Evolutionary conservation across 2,329 filamentous ascomycete species (phyloP).

Genomic region (Botryotinia convoluta): DNA sequence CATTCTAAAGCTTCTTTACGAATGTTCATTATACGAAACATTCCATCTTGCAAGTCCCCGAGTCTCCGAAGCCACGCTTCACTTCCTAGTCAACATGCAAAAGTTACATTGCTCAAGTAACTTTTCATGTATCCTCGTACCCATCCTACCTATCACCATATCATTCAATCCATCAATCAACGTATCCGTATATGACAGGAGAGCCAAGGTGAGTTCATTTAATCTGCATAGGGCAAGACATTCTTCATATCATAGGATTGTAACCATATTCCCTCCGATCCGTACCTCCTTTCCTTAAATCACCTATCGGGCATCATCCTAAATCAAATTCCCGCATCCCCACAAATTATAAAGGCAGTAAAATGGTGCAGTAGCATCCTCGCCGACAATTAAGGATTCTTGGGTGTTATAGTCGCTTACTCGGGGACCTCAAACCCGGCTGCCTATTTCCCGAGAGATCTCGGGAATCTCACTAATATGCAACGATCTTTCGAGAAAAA

Average conservation of each 20-base stretch:
- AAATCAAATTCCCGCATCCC: conserved; percentile 1
- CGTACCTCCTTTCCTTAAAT: background rate
- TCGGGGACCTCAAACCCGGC: conserved; percentile 21
- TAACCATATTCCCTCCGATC: conserved; percentile 4
- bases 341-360: background rate
- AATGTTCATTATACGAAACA: background rate
- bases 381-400: conserved; percentile 14
- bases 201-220: background rate
- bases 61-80: conserved; percentile 18
- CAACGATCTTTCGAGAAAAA: conserved; percentile 1
- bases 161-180: background rate
- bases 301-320: conserved; percentile 14
- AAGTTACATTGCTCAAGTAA: conserved; percentile 10
- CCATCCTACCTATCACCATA: background rate
- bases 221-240: conserved; percentile 19
- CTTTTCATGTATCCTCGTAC: conserved; percentile 8
- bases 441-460: conserved; percentile 20
- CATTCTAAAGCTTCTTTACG: conserved; percentile 13
- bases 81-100: background rate
- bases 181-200: conserved; percentile 8
- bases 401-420: background rate
- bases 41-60: conserved; percentile 19
- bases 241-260: conserved; percentile 1
- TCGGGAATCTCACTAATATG: conserved; percentile 18
- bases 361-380: conserved; percentile 15